Conservation (phyloP, 2,329 filamentous ascomycete species). For the Aspergillus sp. region DNA sequence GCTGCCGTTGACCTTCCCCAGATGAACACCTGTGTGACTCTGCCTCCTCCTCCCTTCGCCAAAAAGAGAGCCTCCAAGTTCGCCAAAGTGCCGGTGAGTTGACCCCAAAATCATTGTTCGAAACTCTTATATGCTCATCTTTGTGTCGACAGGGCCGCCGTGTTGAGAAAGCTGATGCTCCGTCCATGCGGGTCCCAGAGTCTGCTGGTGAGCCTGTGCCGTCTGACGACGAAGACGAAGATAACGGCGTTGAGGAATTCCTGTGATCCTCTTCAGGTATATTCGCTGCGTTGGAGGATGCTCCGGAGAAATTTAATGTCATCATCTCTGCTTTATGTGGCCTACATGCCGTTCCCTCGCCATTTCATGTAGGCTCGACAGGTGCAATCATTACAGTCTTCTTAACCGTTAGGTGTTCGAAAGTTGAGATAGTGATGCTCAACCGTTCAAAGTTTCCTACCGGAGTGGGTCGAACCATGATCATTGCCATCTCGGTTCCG, state of each 20-base stretch:
- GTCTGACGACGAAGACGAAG: conserved; percentile 18
- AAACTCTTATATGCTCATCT: neutral
- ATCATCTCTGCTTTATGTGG: too few species aligned
- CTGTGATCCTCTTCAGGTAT: conserved; percentile 2
- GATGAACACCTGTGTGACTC: neutral
- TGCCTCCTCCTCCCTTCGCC: neutral
- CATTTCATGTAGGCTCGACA: too few species aligned
- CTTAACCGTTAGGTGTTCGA: too few species aligned
- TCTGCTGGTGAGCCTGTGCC: conserved; percentile 6
- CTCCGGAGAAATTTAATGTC: too few species aligned
- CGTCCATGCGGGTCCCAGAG: conserved; percentile 13
- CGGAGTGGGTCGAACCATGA: neutral
- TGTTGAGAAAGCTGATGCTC: conserved; percentile 12
- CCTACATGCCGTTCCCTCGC: too few species aligned
- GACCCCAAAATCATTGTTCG: neutral
- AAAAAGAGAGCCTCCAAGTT: conserved; percentile 12
- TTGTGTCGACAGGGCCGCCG: conserved; percentile 10
- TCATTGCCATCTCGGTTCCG: neutral
- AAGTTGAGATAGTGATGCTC: too few species aligned
- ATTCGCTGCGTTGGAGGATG: too few species aligned
- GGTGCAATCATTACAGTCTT: too few species aligned
- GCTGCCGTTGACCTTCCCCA: neutral
- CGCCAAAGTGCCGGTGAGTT: conserved; percentile 17
- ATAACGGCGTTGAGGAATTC: conserved; percentile 14
- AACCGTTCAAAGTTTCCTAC: neutral